A percentile compares a stretch with the other conserved stretches of the same genome.
Conservation (phyloP, 768 basidiomycete genomes). For the Tricholoma hemisulphureum region DNA sequence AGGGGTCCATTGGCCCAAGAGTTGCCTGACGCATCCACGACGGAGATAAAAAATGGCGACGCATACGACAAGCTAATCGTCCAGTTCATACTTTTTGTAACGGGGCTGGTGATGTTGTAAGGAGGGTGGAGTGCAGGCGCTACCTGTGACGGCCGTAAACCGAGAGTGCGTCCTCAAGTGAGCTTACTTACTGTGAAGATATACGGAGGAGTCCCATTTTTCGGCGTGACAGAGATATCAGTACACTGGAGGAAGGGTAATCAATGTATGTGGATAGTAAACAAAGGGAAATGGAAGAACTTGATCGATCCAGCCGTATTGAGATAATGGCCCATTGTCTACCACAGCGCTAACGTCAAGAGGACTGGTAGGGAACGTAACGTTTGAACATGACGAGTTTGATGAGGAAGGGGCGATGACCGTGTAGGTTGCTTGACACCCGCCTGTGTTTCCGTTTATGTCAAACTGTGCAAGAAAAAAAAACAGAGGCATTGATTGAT, state of each 20-base stretch:
- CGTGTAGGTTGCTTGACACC: constrained; percentile 58
- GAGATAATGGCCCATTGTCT: constrained; percentile 49
- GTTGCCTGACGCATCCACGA: constrained; percentile 49
- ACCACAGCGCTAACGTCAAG: constrained; percentile 47
- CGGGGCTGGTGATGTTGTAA: constrained; percentile 49
- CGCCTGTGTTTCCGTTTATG: constrained; percentile 54
- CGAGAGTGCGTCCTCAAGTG: neutral
- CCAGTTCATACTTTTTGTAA: constrained; percentile 51
- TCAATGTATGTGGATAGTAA: neutral
- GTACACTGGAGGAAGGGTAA: constrained; percentile 43
- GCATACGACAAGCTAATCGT: constrained; percentile 54
- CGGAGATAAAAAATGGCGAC: constrained; percentile 54
- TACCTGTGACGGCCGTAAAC: constrained; percentile 35
- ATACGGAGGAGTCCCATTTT: constrained; percentile 60
- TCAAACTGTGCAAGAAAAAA: constrained; percentile 43
- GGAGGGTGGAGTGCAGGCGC: constrained; percentile 63
- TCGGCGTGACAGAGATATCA: constrained; percentile 51
- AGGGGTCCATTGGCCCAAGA: constrained; percentile 59
- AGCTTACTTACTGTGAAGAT: constrained; percentile 47
- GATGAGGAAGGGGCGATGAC: constrained; percentile 44
- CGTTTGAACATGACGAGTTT: constrained; percentile 47
- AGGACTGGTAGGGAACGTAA: constrained; percentile 42
- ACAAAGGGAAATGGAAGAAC: constrained; percentile 26
- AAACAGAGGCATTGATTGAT: neutral
- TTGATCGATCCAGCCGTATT: constrained; percentile 60